Conservation (phyloP, 2,329 filamentous ascomycete species). For the Pseudogymnoascus sp. region DNA sequence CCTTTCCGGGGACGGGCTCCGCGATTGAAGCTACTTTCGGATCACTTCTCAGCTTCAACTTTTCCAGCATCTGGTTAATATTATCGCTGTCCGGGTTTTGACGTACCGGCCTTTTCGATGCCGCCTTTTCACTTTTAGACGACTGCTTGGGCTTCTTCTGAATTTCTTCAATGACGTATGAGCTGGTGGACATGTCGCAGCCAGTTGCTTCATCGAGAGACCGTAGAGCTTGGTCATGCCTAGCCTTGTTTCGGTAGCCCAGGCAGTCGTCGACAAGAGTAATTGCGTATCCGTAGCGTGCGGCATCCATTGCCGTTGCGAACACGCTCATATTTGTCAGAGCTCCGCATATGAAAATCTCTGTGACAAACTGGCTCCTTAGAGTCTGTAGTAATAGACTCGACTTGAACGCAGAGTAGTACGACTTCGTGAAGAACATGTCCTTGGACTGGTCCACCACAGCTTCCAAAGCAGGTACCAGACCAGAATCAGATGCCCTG, state of each 20-base stretch:
- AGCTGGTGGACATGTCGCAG: slow-evolving; percentile 25
- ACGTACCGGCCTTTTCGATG: slow-evolving; percentile 3
- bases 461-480: slow-evolving; percentile 35
- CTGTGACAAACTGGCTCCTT: slow-evolving; percentile 77
- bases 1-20: background rate
- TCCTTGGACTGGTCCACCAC: slow-evolving; percentile 38
- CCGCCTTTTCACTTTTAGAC: slow-evolving; percentile 11
- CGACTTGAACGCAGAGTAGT: slow-evolving; percentile 80
- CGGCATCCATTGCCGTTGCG: slow-evolving; percentile 85
- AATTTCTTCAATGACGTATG: slow-evolving; percentile 21
- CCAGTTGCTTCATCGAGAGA: slow-evolving; percentile 25
- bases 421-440: slow-evolving; percentile 52
- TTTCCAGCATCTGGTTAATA: slow-evolving; percentile 24
- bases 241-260: slow-evolving; percentile 61
- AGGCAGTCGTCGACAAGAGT: slow-evolving; percentile 84
- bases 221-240: slow-evolving; percentile 43
- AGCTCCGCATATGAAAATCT: slow-evolving; percentile 81
- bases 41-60: slow-evolving; percentile 20
- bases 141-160: slow-evolving; percentile 13
- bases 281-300: slow-evolving; percentile 77
- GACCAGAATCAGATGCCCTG: slow-evolving; percentile 37
- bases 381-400: slow-evolving; percentile 67
- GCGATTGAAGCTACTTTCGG: slow-evolving; percentile 1
- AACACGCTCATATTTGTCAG: slow-evolving; percentile 83
- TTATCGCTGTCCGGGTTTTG: background rate